Evolutionary conservation across 176 grass and related monocot genomes (phyloP), one percentile per base, ranked within the genome.

Genomic region (Avena insularis): DNA sequence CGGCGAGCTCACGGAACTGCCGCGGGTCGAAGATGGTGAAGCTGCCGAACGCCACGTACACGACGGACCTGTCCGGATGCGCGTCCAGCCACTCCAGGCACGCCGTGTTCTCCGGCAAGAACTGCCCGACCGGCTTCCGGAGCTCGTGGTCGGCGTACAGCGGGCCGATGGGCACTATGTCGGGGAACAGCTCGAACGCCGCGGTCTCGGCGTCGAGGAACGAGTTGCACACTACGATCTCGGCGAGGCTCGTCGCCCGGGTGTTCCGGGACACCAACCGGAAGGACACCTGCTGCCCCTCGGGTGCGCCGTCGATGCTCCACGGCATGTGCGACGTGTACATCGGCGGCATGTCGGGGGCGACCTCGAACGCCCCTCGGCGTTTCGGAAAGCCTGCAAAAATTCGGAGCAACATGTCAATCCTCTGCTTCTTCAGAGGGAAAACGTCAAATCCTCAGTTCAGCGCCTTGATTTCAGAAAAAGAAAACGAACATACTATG

Each of bases 1-100:
- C 78, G 5, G 89, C 89, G 10, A 93, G 89, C 74, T 93, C 92
- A 0, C 70, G 15, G 66, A 93, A 83, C 68, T 91, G 91, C 3
- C 76, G 55, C 19, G 20, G 29, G 72, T 87, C 46, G 65, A 95
- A 86, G 46, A 89, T 90, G 46, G 91, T 38, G 13, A 90, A 29
- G 87, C 89, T 95, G 27, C 89, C 94, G 55, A 95, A 95, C 1
- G 93, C 91, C 27, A 91, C 86, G 33, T 95, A 95, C 33, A 93
- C 56, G 65, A 95, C 91, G 81, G 93, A 95, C 8, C n/a, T 8
- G 33, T 64, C 46, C 0, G 62, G 9, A 50, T 88, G 90, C 40
- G 75, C 71, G 83, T 95, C 93, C 8, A 95, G 89, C 92, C 92
- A 93, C 1, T 40, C 5, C 31, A 84, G 5, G 81, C 86, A 95